Conservation (phyloP, 441 rosid genomes). For the Isatis lusitanica region DNA sequence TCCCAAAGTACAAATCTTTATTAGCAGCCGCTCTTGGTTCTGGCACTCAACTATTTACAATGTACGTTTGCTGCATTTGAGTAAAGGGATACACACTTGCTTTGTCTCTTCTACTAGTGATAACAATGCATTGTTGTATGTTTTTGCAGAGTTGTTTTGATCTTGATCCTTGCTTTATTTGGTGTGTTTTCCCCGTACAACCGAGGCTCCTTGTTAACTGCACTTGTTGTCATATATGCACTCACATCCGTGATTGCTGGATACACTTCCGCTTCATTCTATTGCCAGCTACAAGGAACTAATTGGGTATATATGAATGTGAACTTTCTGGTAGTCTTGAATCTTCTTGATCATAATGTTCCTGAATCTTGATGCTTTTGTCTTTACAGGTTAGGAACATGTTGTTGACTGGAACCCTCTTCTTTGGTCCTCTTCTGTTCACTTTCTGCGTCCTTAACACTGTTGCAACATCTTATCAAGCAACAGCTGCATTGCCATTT, state of each 20-base stretch:
- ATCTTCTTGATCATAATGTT: too few species aligned
- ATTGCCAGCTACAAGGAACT: constrained; percentile 30
- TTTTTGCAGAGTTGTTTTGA: constrained; percentile 22
- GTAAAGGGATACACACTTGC: not conserved
- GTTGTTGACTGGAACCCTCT: constrained; percentile 30
- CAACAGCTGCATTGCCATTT: constrained; percentile 27
- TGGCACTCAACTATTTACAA: constrained; percentile 51
- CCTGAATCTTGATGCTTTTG: not conserved
- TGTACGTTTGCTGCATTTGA: constrained; percentile 48
- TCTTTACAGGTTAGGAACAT: constrained; percentile 27
- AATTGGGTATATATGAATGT: constrained; percentile 9
- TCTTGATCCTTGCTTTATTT: constrained; percentile 30
- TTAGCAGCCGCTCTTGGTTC: constrained; percentile 57
- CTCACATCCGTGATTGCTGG: constrained; percentile 32
- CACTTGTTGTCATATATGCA: constrained; percentile 31
- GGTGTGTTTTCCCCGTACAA: constrained; percentile 33
- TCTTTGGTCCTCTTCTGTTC: constrained; percentile 30
- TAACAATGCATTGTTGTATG: not conserved
- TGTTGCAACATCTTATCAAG: constrained; percentile 25
- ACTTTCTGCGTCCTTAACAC: constrained; percentile 31
- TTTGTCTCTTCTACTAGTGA: not conserved
- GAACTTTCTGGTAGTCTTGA: too few species aligned
- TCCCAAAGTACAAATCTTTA: constrained; percentile 47
- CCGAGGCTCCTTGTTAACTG: constrained; percentile 28
- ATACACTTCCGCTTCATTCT: constrained; percentile 28